A percentile compares a stretch with the other conserved stretches of the same genome.
Evolutionary conservation across 176 grass and related monocot species (phyloP).

Genomic region (Rhipidocladum racemiflorum): DNA sequence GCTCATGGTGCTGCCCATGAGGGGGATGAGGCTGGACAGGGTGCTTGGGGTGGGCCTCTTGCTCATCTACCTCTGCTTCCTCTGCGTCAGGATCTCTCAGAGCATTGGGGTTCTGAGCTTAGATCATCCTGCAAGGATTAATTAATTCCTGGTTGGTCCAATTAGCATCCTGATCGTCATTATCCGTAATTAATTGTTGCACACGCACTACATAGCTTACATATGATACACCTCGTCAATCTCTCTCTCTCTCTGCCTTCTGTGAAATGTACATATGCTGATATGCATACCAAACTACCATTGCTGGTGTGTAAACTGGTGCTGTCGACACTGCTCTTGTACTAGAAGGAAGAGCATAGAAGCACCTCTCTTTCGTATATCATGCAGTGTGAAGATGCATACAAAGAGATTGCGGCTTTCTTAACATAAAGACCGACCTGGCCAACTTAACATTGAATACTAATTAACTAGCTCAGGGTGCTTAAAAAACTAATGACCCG

Average conservation of each 20-base stretch:
- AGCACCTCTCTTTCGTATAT: neutral
- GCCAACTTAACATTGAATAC: neutral
- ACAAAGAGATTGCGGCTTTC: neutral
- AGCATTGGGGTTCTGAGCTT: neutral
- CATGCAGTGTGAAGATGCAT: neutral
- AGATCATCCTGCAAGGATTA: neutral
- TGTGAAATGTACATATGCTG: neutral
- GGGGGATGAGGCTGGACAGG: constrained; percentile 59
- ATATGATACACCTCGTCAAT: neutral
- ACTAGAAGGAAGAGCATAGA: too few species aligned
- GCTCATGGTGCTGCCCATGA: constrained; percentile 44
- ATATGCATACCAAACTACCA: neutral
- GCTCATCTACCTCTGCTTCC: constrained; percentile 53
- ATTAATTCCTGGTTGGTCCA: neutral
- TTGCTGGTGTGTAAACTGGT: neutral
- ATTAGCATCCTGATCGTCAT: neutral
- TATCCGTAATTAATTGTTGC: neutral
- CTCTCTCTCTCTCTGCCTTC: too few species aligned
- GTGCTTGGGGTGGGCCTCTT: constrained; percentile 56
- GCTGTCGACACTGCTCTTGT: neutral
- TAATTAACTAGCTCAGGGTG: neutral
- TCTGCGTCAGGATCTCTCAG: constrained; percentile 29
- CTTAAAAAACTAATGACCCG: neutral
- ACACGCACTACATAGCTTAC: neutral
- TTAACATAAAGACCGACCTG: neutral